Base-by-base conservation (phyloP, 495 filamentous ascomycete species). In the Copromyces sp. region DNA sequence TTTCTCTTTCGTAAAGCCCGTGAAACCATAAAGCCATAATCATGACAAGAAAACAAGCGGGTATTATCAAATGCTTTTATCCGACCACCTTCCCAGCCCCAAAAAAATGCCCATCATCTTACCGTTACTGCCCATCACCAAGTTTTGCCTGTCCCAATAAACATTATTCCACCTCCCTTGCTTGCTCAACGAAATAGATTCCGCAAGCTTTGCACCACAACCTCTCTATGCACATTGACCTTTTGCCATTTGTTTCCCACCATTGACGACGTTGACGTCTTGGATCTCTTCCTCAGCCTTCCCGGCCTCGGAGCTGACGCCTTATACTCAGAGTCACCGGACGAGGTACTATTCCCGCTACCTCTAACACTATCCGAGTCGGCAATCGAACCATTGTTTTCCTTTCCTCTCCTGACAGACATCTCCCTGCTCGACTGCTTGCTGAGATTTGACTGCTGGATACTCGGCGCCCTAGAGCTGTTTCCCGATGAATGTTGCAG, bases 151-250 rank as follows among this genome's bases (percentile, higher is more conserved):
- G 61, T 17, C 17, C 68, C 68, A 73, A 59, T 12, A n/a, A 39
- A 35, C 37, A n/a, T 47, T 42, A 44, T 59, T 59, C 17, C 5
- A 53, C 16, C 2, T 68, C 45, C 11, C 6, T 11, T 68, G 59
- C 6, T 11, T 68, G 59, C 40, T 73, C 71, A 84, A 39, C 80
- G 79, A 70, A 87, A 86, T 32, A 84, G 78, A 42, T 75, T 84
- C 40, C 82, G 80, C 70, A 84, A 80, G 24, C 83, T 79, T 69
- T 84, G 80, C 32, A 80, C 81, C 69, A 85, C 76, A 65, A 80
- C 78, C 32, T 80, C 83, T 39, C 80, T 80, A 45, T 81, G 78
- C 68, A 73, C 77, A 24, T 81, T 79, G 0, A 80, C 77, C 70
- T 77, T 76, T 16, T 73, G 73, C 82, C 80, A 80, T 71, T 76